phyloP scores from a whole-genome alignment of 129 eudicot species.

The Chrysanthemum lavandulifolium region DNA sequence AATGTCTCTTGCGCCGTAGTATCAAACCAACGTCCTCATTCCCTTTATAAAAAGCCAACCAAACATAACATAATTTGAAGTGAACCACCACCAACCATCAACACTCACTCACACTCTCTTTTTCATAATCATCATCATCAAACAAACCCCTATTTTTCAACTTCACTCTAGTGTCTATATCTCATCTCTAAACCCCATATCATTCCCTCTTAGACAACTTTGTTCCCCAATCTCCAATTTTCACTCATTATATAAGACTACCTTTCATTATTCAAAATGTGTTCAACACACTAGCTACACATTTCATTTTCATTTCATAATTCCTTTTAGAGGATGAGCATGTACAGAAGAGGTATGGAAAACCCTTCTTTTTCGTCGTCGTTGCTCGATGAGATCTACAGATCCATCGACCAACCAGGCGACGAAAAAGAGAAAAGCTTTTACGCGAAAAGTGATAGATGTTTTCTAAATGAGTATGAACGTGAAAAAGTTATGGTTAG shows the following conservation, averaged over 20 bases:
- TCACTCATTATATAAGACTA: slow-evolving; percentile 26
- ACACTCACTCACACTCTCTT: not conserved
- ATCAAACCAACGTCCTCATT: slow-evolving; percentile 21
- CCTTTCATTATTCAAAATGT: slow-evolving; percentile 24
- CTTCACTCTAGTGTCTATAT: slow-evolving; percentile 24
- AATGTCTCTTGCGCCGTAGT: slow-evolving; percentile 20
- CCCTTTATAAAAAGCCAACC: slow-evolving; percentile 32
- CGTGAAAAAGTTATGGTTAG: slow-evolving; percentile 25
- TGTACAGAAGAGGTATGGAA: slow-evolving; percentile 25
- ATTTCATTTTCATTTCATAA: not conserved
- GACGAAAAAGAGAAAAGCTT: slow-evolving; percentile 23
- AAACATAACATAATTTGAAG: slow-evolving; percentile 21
- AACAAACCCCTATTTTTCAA: slow-evolving; percentile 33
- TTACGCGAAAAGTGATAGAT: not conserved
- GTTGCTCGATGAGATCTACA: slow-evolving; percentile 79
- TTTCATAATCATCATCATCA: slow-evolving; percentile 22
- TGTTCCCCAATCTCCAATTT: slow-evolving; percentile 29
- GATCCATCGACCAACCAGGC: slow-evolving; percentile 61
- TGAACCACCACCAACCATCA: slow-evolving; percentile 16
- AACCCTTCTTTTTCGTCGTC: slow-evolving; percentile 81
- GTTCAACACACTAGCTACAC: slow-evolving; percentile 8
- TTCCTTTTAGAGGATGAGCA: slow-evolving; percentile 19
- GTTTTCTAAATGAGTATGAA: slow-evolving; percentile 14
- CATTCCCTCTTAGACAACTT: slow-evolving; percentile 34
- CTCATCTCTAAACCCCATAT: slow-evolving; percentile 29